phyloP scores from a whole-genome alignment of 2,329 filamentous ascomycete species.

The Aspergillus puulaauensis region DNA sequence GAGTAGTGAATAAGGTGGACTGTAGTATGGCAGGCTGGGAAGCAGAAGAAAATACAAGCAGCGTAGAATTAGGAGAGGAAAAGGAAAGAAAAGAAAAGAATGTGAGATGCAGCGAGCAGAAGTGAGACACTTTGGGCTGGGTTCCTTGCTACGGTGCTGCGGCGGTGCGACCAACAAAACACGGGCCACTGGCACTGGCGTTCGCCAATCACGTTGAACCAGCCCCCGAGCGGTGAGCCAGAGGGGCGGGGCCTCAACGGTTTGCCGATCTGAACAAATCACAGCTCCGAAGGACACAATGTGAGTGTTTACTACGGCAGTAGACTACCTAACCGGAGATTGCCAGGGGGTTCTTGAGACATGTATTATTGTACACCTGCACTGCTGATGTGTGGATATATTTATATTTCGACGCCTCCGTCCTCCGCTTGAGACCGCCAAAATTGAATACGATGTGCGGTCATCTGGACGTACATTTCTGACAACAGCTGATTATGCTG shows the following conservation, averaged over 20 bases:
- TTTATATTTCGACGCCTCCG: neutral
- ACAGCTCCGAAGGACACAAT: neutral
- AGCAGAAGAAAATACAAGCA: neutral
- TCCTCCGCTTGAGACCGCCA: neutral
- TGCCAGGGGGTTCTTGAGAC: neutral
- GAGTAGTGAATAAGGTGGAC: constrained; percentile 4
- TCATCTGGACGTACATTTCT: constrained; percentile 13
- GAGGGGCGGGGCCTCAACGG: neutral
- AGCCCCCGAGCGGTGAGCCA: constrained; percentile 1
- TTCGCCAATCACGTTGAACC: neutral
- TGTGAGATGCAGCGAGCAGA: constrained; percentile 11
- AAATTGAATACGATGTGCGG: constrained; percentile 4
- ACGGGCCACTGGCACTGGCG: neutral
- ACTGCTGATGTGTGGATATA: neutral
- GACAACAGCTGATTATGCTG: constrained; percentile 6
- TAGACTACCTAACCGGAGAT: neutral
- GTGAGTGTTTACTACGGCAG: neutral
- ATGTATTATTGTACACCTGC: neutral
- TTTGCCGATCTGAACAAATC: constrained; percentile 8
- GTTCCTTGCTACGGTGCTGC: neutral
- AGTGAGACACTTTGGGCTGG: constrained; percentile 14
- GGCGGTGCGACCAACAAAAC: constrained; percentile 1
- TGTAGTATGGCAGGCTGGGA: neutral
- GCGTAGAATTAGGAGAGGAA: neutral
- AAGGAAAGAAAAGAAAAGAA: constrained; percentile 9